phyloP scores from a whole-genome alignment of 2,329 filamentous ascomycete species.

The Leptodontidium sp. region DNA sequence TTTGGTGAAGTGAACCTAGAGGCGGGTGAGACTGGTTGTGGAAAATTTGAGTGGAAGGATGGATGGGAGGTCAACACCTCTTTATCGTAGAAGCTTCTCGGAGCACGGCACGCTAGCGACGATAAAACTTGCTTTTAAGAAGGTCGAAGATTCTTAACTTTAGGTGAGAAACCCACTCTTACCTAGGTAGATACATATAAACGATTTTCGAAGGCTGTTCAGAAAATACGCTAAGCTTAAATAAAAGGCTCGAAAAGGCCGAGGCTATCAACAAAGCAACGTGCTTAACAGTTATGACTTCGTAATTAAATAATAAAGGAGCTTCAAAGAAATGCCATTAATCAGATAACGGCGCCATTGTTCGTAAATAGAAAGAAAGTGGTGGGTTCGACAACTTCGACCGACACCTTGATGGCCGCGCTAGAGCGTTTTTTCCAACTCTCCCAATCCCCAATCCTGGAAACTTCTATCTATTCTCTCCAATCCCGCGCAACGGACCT shows the following conservation, averaged over 20 bases:
- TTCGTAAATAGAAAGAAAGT: background rate
- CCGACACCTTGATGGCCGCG: constrained; percentile 32
- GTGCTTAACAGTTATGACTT: no score
- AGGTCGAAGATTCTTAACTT: background rate
- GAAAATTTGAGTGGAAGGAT: background rate
- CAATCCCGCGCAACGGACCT: background rate
- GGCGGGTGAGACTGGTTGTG: background rate
- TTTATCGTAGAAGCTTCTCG: constrained; percentile 19
- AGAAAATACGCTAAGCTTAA: no score
- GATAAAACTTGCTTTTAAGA: background rate
- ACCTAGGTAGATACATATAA: no score
- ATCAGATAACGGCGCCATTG: background rate
- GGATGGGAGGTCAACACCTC: constrained; percentile 7
- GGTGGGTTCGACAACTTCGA: background rate
- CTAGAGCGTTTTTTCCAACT: constrained; percentile 14
- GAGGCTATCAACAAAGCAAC: no score
- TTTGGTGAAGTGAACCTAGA: background rate
- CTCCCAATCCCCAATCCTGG: background rate
- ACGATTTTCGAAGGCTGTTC: no score
- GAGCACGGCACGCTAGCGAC: background rate
- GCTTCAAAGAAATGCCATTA: no score
- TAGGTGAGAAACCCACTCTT: no score
- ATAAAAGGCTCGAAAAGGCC: no score
- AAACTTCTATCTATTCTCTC: background rate
- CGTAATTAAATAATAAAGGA: no score